Evolutionary conservation across 148 eudicot species (phyloP).

Genomic region (Rheum nobile): DNA sequence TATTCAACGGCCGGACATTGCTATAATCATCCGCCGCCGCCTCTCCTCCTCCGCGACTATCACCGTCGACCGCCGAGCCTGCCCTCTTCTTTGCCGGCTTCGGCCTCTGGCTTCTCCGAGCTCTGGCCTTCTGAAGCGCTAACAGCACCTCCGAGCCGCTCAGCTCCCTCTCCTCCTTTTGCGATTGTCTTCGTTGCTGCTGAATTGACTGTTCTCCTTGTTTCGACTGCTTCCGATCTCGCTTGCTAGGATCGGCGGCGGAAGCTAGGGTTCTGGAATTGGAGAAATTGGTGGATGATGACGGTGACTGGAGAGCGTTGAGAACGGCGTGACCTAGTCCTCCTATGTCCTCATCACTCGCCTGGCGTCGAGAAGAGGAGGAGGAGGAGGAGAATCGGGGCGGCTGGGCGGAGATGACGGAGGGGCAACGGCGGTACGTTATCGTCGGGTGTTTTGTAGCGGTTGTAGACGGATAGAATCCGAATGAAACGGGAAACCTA

Average conservation of each 20-base stretch:
- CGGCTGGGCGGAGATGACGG: neutral
- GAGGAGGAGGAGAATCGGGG: neutral
- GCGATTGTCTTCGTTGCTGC: neutral
- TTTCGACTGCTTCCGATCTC: neutral
- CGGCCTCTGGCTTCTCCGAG: conserved; percentile 18
- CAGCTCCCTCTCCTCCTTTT: conserved; percentile 13
- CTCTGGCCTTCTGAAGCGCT: conserved; percentile 38
- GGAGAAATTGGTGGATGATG: neutral
- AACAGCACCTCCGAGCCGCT: conserved; percentile 40
- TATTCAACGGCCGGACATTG: conserved; percentile 24
- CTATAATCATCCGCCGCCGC: conserved; percentile 11
- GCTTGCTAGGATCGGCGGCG: neutral
- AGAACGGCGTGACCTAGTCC: conserved; percentile 22
- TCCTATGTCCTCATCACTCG: conserved; percentile 3
- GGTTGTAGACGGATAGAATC: neutral
- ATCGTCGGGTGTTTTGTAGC: neutral
- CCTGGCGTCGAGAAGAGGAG: neutral
- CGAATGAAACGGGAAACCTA: neutral
- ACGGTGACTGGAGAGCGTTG: conserved; percentile 13
- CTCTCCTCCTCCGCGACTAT: neutral
- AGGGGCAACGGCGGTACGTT: neutral
- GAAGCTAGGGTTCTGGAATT: neutral
- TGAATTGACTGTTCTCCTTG: neutral
- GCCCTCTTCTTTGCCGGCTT: conserved; percentile 14
- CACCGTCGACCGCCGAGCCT: neutral